These are phyloP conservation scores for Syncephalastrum racemosum DNA, from an alignment of 371 early-diverging fungal genomes.

Conservation along the genomic window DNA sequence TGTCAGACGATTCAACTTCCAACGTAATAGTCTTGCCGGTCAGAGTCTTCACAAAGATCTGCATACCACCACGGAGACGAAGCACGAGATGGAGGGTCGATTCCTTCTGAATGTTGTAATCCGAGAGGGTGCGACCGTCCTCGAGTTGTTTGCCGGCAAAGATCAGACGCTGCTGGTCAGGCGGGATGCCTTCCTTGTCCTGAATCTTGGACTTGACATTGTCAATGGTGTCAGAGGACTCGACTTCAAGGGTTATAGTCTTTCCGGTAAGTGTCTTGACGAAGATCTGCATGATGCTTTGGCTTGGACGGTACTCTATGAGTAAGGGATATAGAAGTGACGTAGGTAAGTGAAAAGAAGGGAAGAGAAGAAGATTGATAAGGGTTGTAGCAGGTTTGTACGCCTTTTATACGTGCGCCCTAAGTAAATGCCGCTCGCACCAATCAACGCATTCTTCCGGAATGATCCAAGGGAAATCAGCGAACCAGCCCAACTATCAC, in stretches of 20 bases:
- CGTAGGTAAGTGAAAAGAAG: too few species aligned
- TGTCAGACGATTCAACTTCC: slow-evolving; percentile 87
- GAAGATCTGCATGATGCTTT: slow-evolving; percentile 39
- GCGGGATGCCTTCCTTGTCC: slow-evolving; percentile 93
- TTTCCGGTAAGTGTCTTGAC: slow-evolving; percentile 80
- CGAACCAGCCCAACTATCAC: too few species aligned
- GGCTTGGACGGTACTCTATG: too few species aligned
- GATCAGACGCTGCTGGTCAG: slow-evolving; percentile 84
- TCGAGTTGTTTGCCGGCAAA: slow-evolving; percentile 87
- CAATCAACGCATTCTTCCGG: too few species aligned
- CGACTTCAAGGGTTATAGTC: too few species aligned
- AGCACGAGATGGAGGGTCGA: slow-evolving; percentile 90
- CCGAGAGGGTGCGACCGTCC: slow-evolving; percentile 77
- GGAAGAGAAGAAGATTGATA: too few species aligned
- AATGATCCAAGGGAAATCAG: too few species aligned
- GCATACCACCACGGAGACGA: slow-evolving; percentile 90
- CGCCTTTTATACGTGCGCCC: too few species aligned
- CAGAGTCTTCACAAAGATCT: slow-evolving; percentile 73
- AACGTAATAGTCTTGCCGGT: slow-evolving; percentile 93
- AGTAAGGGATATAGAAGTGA: too few species aligned
- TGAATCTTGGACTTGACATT: slow-evolving; percentile 94
- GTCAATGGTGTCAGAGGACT: slow-evolving; percentile 48
- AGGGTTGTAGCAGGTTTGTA: slow-evolving; percentile 27
- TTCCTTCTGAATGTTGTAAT: slow-evolving; percentile 73
- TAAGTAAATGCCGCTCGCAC: too few species aligned